phyloP scores from a whole-genome alignment of 345 rosid species.

The Diplotaxis tenuifolia region DNA sequence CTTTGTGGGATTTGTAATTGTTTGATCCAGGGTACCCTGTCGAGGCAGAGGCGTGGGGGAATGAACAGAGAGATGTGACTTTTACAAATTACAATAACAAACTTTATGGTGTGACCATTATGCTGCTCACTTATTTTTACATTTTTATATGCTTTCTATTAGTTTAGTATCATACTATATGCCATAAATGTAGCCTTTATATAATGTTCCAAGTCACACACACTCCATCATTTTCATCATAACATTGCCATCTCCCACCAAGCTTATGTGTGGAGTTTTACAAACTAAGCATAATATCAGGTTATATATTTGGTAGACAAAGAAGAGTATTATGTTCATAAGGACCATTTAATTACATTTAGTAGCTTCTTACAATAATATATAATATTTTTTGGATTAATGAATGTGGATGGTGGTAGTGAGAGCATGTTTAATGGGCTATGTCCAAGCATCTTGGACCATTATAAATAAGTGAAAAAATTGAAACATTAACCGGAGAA shows the following conservation, averaged over 20 bases:
- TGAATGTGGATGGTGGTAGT: no score
- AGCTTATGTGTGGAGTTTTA: not conserved
- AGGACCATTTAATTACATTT: no score
- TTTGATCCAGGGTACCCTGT: constrained; percentile 27
- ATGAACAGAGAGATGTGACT: constrained; percentile 39
- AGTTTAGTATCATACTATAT: constrained; percentile 16
- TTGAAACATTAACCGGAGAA: no score
- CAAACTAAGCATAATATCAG: not conserved
- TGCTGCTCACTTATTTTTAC: constrained; percentile 29
- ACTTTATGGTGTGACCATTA: constrained; percentile 36
- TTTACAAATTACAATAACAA: constrained; percentile 31
- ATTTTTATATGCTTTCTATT: constrained; percentile 19
- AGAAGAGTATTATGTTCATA: no score
- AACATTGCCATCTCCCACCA: constrained; percentile 14
- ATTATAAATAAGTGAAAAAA: no score
- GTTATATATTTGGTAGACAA: no score
- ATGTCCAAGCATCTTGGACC: no score
- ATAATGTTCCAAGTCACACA: constrained; percentile 37
- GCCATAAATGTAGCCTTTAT: constrained; percentile 25
- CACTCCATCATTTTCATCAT: constrained; percentile 30
- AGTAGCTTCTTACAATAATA: no score
- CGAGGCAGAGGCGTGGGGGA: constrained; percentile 42
- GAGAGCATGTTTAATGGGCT: no score
- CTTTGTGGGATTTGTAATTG: constrained; percentile 11
- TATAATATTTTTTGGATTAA: no score